Percentiles rank a stretch among this genome's conserved stretches.
These are phyloP conservation scores for Fusarium paranaense DNA, from an alignment of 2,329 filamentous ascomycete species.

Conservation along the genomic window DNA sequence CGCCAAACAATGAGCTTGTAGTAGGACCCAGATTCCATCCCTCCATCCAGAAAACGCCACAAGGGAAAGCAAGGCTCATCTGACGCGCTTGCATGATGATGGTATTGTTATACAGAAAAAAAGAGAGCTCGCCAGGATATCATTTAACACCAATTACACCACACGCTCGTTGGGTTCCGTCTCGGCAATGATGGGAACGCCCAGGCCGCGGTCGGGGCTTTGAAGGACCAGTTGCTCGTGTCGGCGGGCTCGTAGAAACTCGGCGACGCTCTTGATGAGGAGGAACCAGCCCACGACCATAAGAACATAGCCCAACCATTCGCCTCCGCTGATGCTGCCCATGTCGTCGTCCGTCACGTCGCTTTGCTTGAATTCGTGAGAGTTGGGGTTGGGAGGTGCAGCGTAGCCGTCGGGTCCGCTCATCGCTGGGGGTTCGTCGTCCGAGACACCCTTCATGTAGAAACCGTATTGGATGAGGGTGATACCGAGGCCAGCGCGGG, in stretches of 20 bases:
- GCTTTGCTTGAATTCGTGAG: conserved; percentile 86
- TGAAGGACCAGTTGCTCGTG: conserved; percentile 95
- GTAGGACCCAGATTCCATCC: conserved; percentile 33
- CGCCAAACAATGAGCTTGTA: conserved; percentile 38
- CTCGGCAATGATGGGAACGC: conserved; percentile 86
- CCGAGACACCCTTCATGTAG: conserved; percentile 80
- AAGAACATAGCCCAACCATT: conserved; percentile 91
- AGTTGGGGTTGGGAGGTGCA: conserved; percentile 86
- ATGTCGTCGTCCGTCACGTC: conserved; percentile 66
- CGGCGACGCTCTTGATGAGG: conserved; percentile 90
- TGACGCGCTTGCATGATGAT: conserved; percentile 32
- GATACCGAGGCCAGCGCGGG: conserved; percentile 91
- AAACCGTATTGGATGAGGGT: conserved; percentile 98
- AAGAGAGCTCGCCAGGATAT: background rate
- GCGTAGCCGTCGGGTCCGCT: conserved; percentile 69
- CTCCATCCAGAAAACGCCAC: conserved; percentile 33
- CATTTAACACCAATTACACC: conserved; percentile 61
- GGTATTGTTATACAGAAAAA: conserved; percentile 34
- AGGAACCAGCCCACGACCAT: conserved; percentile 99
- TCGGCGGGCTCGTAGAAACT: conserved; percentile 87
- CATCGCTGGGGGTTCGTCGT: conserved; percentile 58
- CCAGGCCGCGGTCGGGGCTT: conserved; percentile 88
- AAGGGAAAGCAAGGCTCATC: conserved; percentile 24
- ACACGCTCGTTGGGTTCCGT: conserved; percentile 83
- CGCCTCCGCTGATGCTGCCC: conserved; percentile 73